phyloP scores from a whole-genome alignment of 768 basidiomycete genomes.

The Boletus rubropictus region DNA sequence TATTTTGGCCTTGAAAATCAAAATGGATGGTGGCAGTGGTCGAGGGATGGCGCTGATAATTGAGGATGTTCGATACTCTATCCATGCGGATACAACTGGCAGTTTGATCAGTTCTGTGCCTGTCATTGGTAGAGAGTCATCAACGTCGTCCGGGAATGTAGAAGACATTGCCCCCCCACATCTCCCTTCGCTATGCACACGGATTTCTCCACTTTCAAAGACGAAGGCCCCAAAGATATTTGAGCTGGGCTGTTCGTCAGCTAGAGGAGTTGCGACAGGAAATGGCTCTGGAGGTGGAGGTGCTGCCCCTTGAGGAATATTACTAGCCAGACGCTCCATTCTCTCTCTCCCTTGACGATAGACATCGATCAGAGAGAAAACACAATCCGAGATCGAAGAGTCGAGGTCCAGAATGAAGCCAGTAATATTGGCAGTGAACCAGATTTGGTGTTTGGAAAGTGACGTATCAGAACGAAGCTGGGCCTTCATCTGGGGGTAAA shows the following conservation, averaged over 20 bases:
- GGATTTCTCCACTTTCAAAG: constrained; percentile 83
- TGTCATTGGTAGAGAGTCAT: constrained; percentile 44
- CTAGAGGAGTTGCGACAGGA: constrained; percentile 3
- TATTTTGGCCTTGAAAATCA: constrained; percentile 83
- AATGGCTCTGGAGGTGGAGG: constrained; percentile 6
- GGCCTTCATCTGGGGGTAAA: constrained; percentile 79
- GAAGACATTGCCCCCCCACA: constrained; percentile 35
- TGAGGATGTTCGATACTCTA: constrained; percentile 66
- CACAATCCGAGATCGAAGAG: constrained; percentile 68
- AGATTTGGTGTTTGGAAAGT: constrained; percentile 45
- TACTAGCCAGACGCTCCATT: constrained; percentile 60
- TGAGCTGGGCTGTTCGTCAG: constrained; percentile 40
- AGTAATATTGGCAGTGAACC: constrained; percentile 64
- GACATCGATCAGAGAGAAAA: constrained; percentile 80
- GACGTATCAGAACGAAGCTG: constrained; percentile 56
- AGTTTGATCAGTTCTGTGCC: constrained; percentile 63
- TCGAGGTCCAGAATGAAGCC: constrained; percentile 85
- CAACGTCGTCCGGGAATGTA: constrained; percentile 39
- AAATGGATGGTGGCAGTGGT: constrained; percentile 46
- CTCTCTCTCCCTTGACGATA: constrained; percentile 78
- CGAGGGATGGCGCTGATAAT: constrained; percentile 33
- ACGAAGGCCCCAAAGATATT: constrained; percentile 60
- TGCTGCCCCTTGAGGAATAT: constrained; percentile 36
- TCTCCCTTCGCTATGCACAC: constrained; percentile 53
- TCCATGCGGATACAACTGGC: constrained; percentile 76